Evolutionary conservation across 495 filamentous ascomycete genomes (phyloP), one percentile per base, ranked within the genome.

Genomic region (Lepidopterella palustris): DNA sequence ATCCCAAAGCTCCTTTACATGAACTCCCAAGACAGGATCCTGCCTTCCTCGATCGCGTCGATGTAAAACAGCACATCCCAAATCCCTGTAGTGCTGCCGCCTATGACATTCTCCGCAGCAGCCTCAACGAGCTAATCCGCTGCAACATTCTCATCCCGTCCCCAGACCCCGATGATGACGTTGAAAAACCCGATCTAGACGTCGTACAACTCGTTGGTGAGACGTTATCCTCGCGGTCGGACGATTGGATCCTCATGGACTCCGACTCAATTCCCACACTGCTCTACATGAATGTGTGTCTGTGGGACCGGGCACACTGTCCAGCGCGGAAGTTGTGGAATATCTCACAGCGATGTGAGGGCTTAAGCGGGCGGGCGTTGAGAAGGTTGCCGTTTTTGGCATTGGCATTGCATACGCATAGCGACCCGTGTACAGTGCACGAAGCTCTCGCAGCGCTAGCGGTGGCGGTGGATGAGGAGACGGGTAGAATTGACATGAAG

Each of bases 1-100:
- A 2, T 21, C 35, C 31, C 3, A 27, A 2, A 3, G 48, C 0
- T 13, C 32, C 8, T 42, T 45, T 28, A 4, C 25, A 27, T 21
- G 27, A 3, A 31, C 32, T 20, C 23, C 11, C 39, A 47, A 50
- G 24, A 50, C 47, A 62, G 49, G 73, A 84, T 57, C 51, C 66
- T 21, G 81, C 81, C 5, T 83, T 84, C 59, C 68, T 83, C n/a
- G 80, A 84, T 59, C 74, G 81, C 2, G 73, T 77, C 40, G 78
- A 81, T 59, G 72, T 81, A 51, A 80, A 79, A 56, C 76, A 82
- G 47, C 68, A 70, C 48, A 72, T 83, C 51, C 73, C 74, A 18
- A 59, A 64, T 5, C 73, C 81, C 27, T 63, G 63, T 25, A 52
- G 62, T 0, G 59, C 61, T 26, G 70, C 70, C 20, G 70, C 74